These are phyloP conservation scores for Daedaleopsis nitida DNA, from an alignment of 768 basidiomycete species.

Conservation along the genomic window DNA sequence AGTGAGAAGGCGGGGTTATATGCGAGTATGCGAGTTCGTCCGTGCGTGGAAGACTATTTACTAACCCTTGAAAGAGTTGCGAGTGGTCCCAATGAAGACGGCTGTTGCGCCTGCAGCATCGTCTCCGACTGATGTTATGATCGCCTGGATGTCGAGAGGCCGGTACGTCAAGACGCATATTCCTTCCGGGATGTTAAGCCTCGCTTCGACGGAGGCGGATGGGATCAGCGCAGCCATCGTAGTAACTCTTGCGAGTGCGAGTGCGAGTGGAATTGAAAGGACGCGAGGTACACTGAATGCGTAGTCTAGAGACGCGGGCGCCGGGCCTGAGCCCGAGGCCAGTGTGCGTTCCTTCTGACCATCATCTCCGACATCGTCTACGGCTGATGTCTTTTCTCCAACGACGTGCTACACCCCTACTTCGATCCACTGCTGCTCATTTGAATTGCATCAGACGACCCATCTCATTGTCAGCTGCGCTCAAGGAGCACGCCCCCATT, in stretches of 20 bases:
- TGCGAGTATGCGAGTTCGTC: background rate
- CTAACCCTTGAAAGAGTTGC: slow-evolving; percentile 81
- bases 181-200: slow-evolving; percentile 46
- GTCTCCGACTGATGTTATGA: slow-evolving; percentile 64
- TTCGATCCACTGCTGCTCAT: slow-evolving; percentile 6
- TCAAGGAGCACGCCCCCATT: slow-evolving; percentile 37
- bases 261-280: background rate
- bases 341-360: background rate
- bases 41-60: background rate
- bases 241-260: background rate
- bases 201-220: slow-evolving; percentile 44
- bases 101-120: slow-evolving; percentile 71
- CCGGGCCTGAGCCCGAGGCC: too few relatives aligned
- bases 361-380: background rate
- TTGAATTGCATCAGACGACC: slow-evolving; percentile 4
- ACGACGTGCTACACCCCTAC: slow-evolving; percentile 18
- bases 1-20: slow-evolving; percentile 1
- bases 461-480: slow-evolving; percentile 23
- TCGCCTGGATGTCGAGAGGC: slow-evolving; percentile 54
- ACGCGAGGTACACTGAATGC: background rate
- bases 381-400: slow-evolving; percentile 14
- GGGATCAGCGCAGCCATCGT: slow-evolving; percentile 17
- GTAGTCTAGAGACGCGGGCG: too few relatives aligned
- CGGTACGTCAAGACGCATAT: slow-evolving; percentile 60
- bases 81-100: slow-evolving; percentile 83